A percentile compares a stretch with the other conserved stretches of the same genome.
Evolutionary conservation across 192 early-diverging fungal genomes (phyloP).

Genomic region (Backusella australiensis): DNA sequence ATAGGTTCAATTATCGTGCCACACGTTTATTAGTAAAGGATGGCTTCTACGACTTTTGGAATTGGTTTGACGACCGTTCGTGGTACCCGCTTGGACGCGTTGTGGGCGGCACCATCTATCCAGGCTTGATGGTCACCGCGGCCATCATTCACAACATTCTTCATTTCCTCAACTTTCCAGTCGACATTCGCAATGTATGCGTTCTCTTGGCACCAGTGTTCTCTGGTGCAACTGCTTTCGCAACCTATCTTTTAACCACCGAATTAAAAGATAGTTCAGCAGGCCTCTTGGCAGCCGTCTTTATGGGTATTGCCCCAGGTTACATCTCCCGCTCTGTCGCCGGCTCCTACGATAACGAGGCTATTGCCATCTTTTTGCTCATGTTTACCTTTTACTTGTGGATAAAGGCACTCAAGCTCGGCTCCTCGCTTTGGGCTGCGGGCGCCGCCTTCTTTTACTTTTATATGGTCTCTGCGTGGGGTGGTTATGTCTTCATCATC

Average conservation of each 20-base stretch:
- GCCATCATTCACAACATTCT: slow-evolving; percentile 94
- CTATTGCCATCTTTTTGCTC: slow-evolving; percentile 98
- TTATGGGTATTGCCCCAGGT: slow-evolving; percentile 97
- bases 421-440: slow-evolving; percentile 87
- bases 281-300: slow-evolving; percentile 94
- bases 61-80: slow-evolving; percentile 98
- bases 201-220: slow-evolving; percentile 97
- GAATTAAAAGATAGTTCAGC: slow-evolving; percentile 92
- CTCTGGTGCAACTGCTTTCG: slow-evolving; percentile 93
- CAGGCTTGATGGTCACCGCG: slow-evolving; percentile 98
- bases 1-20: slow-evolving; percentile 94
- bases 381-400: slow-evolving; percentile 98
- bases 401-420: slow-evolving; percentile 95
- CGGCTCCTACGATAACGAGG: slow-evolving; percentile 99
- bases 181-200: slow-evolving; percentile 98
- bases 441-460: slow-evolving; percentile 94
- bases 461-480: slow-evolving; percentile 99
- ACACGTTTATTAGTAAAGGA: slow-evolving; percentile 90
- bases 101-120: slow-evolving; percentile 99
- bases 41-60: slow-evolving; percentile 98
- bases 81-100: slow-evolving; percentile 99
- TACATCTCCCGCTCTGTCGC: slow-evolving; percentile 99
- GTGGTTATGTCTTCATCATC: slow-evolving; percentile 99
- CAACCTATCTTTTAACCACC: slow-evolving; percentile 89
- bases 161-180: slow-evolving; percentile 90